These are phyloP conservation scores for Plasmodium reichenowi DNA, from an alignment of 169 alveolate genomes.

Conservation along the genomic window DNA sequence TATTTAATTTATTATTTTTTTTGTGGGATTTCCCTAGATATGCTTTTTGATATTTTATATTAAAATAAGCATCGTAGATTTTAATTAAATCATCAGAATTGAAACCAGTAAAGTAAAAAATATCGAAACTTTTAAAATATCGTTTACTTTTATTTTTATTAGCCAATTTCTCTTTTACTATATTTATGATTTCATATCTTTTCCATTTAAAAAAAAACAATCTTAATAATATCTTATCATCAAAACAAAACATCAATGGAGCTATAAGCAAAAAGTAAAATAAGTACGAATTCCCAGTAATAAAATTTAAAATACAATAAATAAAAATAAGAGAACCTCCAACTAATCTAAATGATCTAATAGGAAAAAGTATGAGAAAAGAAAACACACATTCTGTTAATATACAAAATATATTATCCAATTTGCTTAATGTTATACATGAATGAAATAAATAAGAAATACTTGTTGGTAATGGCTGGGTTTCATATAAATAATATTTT, in stretches of 20 bases:
- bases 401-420: constrained; percentile 63
- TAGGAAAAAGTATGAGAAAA: constrained; percentile 55
- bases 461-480: constrained; percentile 48
- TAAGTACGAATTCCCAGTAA: constrained; percentile 42
- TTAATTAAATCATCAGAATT: constrained; percentile 26
- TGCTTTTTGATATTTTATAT: background rate
- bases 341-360: constrained; percentile 37
- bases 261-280: constrained; percentile 54
- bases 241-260: constrained; percentile 70
- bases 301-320: constrained; percentile 40
- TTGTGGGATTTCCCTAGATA: background rate
- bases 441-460: constrained; percentile 18
- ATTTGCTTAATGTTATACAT: constrained; percentile 1
- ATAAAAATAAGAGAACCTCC: constrained; percentile 34
- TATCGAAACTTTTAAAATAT: constrained; percentile 35
- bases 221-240: constrained; percentile 33
- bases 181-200: constrained; percentile 41
- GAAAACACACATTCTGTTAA: constrained; percentile 48
- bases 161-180: constrained; percentile 21
- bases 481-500: constrained; percentile 52
- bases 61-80: constrained; percentile 29
- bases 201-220: constrained; percentile 13
- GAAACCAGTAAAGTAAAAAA: constrained; percentile 35
- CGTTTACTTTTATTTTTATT: constrained; percentile 12
- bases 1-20: no score